Percentiles rank a stretch among this genome's conserved stretches.
phyloP scores from a whole-genome alignment of 140 eudicot genomes.

The Oenanthe javanica region DNA sequence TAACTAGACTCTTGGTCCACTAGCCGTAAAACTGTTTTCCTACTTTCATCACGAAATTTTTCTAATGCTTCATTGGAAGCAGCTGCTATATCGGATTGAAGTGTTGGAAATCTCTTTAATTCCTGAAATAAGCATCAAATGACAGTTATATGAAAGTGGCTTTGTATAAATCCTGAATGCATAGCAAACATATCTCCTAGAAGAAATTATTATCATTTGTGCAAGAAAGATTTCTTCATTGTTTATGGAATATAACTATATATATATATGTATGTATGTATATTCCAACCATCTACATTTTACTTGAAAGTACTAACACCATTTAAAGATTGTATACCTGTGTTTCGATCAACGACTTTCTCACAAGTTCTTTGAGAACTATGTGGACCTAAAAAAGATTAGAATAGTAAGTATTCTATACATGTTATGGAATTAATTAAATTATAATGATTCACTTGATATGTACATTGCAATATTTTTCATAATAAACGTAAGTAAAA shows the following conservation, averaged over 20 bases:
- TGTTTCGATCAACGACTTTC: constrained; percentile 86
- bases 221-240: not conserved
- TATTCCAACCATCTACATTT: not conserved
- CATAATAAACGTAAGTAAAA: not conserved
- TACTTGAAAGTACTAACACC: not conserved
- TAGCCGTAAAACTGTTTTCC: constrained; percentile 71
- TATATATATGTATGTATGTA: not conserved
- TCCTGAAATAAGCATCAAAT: constrained; percentile 37
- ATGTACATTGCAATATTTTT: not conserved
- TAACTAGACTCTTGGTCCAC: constrained; percentile 99
- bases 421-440: not conserved
- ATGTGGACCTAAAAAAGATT: constrained; percentile 66
- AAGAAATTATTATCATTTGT: not conserved
- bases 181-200: not conserved
- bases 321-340: constrained; percentile 34
- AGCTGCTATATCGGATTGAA: constrained; percentile 87
- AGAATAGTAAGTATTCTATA: not conserved
- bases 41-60: constrained; percentile 91
- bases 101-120: constrained; percentile 89
- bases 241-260: not conserved
- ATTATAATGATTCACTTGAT: not conserved
- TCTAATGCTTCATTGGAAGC: constrained; percentile 90
- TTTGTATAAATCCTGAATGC: not conserved
- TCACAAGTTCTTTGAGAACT: constrained; percentile 85
- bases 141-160: not conserved